Evolutionary conservation across 768 basidiomycete species (phyloP).

Genomic region (Phlegmacium glaucopus): DNA sequence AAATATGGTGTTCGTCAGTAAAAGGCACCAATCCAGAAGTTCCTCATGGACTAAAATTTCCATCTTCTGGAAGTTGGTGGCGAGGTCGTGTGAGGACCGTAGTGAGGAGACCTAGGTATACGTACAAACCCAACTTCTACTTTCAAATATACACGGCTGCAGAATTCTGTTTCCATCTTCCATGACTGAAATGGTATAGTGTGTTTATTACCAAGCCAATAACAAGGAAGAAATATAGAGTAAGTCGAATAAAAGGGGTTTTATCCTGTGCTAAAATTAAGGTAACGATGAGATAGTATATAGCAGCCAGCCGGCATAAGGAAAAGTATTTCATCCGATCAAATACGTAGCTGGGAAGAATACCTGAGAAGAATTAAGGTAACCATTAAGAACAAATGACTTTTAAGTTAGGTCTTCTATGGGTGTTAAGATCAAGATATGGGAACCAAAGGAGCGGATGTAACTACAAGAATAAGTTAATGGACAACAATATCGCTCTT

Average conservation of each 20-base stretch:
- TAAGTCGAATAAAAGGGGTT: constrained; percentile 4
- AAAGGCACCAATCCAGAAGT: no score
- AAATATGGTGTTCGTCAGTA: no score
- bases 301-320: constrained; percentile 17
- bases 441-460: constrained; percentile 38
- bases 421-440: constrained; percentile 36
- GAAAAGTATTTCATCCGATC: constrained; percentile 26
- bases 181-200: no score
- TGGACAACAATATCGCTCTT: constrained; percentile 26
- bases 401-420: constrained; percentile 28
- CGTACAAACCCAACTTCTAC: no score
- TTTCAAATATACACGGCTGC: no score
- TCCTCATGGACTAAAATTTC: no score
- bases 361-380: constrained; percentile 18
- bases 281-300: constrained; percentile 22
- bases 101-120: no score
- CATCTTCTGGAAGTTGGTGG: no score
- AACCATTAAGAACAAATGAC: constrained; percentile 30
- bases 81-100: no score
- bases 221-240: constrained; percentile 10
- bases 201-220: no score
- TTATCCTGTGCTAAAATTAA: constrained; percentile 9
- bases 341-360: constrained; percentile 27
- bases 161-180: no score
- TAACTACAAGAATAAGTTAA: constrained; percentile 31